Base-by-base conservation (phyloP, 2,329 filamentous ascomycete species). In the Cercospora sp. region DNA sequence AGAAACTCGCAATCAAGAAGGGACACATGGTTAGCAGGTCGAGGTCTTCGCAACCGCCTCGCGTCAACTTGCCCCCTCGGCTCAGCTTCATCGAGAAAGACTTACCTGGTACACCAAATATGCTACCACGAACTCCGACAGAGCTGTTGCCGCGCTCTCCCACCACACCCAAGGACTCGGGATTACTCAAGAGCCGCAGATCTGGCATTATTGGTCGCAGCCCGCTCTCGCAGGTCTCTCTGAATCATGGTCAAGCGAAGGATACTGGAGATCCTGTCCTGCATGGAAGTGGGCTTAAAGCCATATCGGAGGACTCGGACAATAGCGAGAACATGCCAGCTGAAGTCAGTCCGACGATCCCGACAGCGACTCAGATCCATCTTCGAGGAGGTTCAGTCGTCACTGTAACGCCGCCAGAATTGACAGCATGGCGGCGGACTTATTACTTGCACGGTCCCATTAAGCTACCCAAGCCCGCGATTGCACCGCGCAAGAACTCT, bases 381-480 rank as follows among this genome's bases (percentile, higher is more conserved):
- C 71, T 78, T 42, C 73, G 74, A 60, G 76, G 72, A 55, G 76
- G 76, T 31, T 79, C 79, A 6, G 72, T 78, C 12, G 70, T 79
- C 30, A 79, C 77, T 0, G 75, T 79, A 13, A 73, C 73, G 26
- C 73, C 77, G 12, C 77, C 76, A 2, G 79, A 80, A 66, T 63
- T 75, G 16, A 77, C 73, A 4, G 74, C 78, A 28, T 80, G 76
- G 76, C 69, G 76, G 62, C 71, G 73, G 8, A 73, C 76, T 9
- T 65, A 79, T 13, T 83, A 83, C 72, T 67, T 81, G 26, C 79
- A 81, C 39, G 81, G 81, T 9, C 78, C 79, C 1, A 82, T 83
- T 60, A 76, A 76, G 64, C 72, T 83, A n/a, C 78, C 77, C 31
- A 76, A 77, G 26, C 77, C 71, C 31, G 70, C 45, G 0, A 76